Evolutionary conservation across 768 basidiomycete genomes (phyloP), one percentile per base, ranked within the genome.

Genomic region (Tephrocybe rancida): DNA sequence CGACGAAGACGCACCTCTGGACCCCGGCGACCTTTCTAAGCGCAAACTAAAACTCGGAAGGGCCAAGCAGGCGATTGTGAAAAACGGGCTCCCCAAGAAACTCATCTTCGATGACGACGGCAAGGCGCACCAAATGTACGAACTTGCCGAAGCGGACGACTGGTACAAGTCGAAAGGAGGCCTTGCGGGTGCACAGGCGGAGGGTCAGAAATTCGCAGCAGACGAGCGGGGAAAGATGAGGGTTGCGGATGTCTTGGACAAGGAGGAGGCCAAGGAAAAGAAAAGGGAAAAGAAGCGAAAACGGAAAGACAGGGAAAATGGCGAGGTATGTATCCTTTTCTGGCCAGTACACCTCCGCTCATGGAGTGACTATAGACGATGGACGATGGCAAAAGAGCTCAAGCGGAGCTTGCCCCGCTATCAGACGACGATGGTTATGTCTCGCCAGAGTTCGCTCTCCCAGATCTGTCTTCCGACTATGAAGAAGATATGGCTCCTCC

Each of bases 101-200:
- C 76, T 96, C 29, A 73, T 97, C 6, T 99, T 97, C 62, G 95
- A 98, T 62, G 94, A 95, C 19, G 87, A 88, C 7, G 95, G 97
- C 5, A 75, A 80, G 5, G 76, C 87, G 30, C 92, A 91, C 64
- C 83, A 91, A 61, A 57, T 94, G 21, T 95, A 97, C 60, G 92
- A 95, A 73, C 78, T 95, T 69, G 82, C 85, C 29, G 84, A 85
- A 61, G 83, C 82, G 13, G 85, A 87, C n/a, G 85, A 85, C 50
- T 85, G 83, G 70, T 85, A 86, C 58, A 73, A 80, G 47, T 80
- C 79, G 56, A 81, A 80, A 54, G 85, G 86, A 16, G 88, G 87
- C 14, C 62, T 81, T 24, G 82, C 79, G 13, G 86, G 84, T 25
- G 88, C 82, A 11, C 78, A 80, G 63, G 83, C 81, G 55, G 88